Percentiles rank a stretch among this genome's conserved stretches.
phyloP scores from a whole-genome alignment of 805 yeast genomes.

The Cyberlindnera meyerae region DNA sequence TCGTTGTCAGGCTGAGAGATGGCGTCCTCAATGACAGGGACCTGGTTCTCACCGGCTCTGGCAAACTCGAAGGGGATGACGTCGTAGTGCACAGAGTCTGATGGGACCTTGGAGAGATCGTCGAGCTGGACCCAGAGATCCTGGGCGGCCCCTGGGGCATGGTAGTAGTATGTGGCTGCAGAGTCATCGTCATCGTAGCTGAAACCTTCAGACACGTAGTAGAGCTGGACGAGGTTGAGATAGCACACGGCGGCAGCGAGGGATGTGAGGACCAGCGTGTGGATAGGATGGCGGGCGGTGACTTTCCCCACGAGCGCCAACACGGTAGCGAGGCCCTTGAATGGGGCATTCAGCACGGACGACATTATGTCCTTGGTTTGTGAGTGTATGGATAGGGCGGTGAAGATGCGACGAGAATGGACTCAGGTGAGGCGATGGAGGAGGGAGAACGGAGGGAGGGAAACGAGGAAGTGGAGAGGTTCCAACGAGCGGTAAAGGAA shows the following conservation, averaged over 20 bases:
- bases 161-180: slow-evolving; percentile 30
- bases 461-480: slow-evolving; percentile 2
- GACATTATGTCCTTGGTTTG: slow-evolving; percentile 3
- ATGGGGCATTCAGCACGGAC: slow-evolving; percentile 24
- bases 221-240: slow-evolving; percentile 59
- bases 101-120: slow-evolving; percentile 32
- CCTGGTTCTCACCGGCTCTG: slow-evolving; percentile 34
- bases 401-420: too few relatives aligned
- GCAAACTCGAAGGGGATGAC: slow-evolving; percentile 57
- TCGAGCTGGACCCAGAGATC: slow-evolving; percentile 46
- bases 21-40: slow-evolving; percentile 39
- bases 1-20: slow-evolving; percentile 36
- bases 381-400: neutral
- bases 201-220: slow-evolving; percentile 41
- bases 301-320: slow-evolving; percentile 45
- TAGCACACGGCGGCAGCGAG: slow-evolving; percentile 77
- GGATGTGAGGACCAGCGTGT: slow-evolving; percentile 67
- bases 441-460: too few relatives aligned
- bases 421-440: too few relatives aligned
- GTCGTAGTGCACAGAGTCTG: slow-evolving; percentile 40
- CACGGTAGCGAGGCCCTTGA: slow-evolving; percentile 28
- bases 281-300: slow-evolving; percentile 83
- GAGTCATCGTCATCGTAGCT: slow-evolving; percentile 27
- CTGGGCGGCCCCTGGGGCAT: slow-evolving; percentile 28
- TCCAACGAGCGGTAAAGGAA: slow-evolving; percentile 2